Base-by-base conservation (phyloP, 208 protist species). In the Acanthamoeba healyi region DNA sequence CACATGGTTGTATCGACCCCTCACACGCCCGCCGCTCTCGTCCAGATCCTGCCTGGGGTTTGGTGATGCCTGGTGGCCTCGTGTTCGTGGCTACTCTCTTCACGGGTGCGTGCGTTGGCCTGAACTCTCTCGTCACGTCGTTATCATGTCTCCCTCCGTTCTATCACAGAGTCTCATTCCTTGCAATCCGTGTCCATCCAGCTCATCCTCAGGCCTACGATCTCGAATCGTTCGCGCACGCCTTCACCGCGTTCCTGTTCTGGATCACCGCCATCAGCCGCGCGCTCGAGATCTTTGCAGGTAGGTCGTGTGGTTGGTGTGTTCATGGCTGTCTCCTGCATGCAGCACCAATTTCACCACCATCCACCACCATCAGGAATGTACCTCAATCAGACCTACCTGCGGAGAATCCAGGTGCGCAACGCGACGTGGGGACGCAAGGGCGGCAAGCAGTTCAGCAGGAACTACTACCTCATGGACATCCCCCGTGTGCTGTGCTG, bases 381-480 rank as follows among this genome's bases (percentile, higher is more conserved):
- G 51, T 63, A 89, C 56, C 26, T 89, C 34, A 89, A 89, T 46
- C 46, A 65, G 34, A 22, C 82, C 19, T 89, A 70, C 51, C 34
- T 89, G 51, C 40, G 56, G 5, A 58, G 42, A 46, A 15, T 89
- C 4, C 63, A 89, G 26, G 46, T 44, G 51, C 63, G 40, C 24
- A 65, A 26, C n/a, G 82, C 82, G 34, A 89, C 34, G 51, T 89
- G 46, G 82, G 14, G 42, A 38, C 26, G 82, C 19, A 89, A 89
- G 82, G 82, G 82, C 19, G 82, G 82, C 49, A 86, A 86, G 77
- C 46, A 65, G 82, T 89, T 65, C 51, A 70, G 51, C 56, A 56
- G 82, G 51, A 56, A 70, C 51, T 89, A 89, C 82, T 65, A 65
- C 82, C 34, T 89, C 24, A 70, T 89, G 82, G 82, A 89, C 82